Evolutionary conservation across 75 land plant species (phyloP).

Genomic region (Sequoiadendron giganteum): DNA sequence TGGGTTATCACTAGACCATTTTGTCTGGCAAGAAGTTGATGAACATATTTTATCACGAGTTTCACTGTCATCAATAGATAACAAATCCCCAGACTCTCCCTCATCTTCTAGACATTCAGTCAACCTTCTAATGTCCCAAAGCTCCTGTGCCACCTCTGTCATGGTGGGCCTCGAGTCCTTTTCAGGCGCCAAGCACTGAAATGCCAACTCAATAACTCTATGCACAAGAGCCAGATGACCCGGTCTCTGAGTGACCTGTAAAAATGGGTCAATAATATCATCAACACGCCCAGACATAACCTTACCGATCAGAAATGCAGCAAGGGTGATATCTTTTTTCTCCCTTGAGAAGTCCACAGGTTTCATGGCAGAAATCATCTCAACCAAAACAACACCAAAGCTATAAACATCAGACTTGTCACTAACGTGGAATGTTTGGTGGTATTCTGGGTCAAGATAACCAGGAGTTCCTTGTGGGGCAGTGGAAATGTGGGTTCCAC

Average conservation of each 20-base stretch:
- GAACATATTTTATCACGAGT: constrained; percentile 32
- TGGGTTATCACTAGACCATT: no score
- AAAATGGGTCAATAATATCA: constrained; percentile 28
- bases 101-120: not conserved
- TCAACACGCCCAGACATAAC: constrained; percentile 22
- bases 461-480: constrained; percentile 39
- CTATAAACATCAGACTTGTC: constrained; percentile 30
- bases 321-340: constrained; percentile 24
- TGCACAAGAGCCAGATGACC: constrained; percentile 12
- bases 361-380: constrained; percentile 38
- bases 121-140: constrained; percentile 32
- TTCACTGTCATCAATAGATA: constrained; percentile 12
- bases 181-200: constrained; percentile 76
- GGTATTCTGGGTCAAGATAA: constrained; percentile 31
- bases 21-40: constrained; percentile 31
- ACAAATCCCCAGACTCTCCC: constrained; percentile 24
- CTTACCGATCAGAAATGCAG: constrained; percentile 23
- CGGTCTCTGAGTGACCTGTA: not conserved
- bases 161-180: constrained; percentile 84
- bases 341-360: constrained; percentile 43
- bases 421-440: constrained; percentile 22
- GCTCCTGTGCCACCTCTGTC: constrained; percentile 80
- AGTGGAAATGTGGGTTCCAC: constrained; percentile 18
- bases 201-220: constrained; percentile 46
- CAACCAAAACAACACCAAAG: constrained; percentile 31